phyloP scores from a whole-genome alignment of 1,284 basidiomycete genomes.

The Heterobasidion parviporum region DNA sequence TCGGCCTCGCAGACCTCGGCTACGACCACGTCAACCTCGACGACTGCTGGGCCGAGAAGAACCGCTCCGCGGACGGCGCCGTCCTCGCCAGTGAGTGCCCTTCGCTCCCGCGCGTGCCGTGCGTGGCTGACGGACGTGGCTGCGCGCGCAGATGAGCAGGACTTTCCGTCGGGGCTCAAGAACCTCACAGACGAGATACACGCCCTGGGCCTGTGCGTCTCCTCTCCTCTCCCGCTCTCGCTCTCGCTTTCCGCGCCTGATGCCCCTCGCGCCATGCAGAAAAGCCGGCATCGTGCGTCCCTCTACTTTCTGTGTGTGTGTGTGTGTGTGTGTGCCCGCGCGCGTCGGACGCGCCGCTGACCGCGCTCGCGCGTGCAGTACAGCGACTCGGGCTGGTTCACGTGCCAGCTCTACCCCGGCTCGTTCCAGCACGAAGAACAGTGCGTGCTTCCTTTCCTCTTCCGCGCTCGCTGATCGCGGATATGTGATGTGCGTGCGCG shows the following conservation, averaged over 20 bases:
- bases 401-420: conserved; percentile 40
- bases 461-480: background rate
- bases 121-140: conserved; percentile 11
- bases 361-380: conserved; percentile 23
- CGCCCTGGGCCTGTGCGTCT: conserved; percentile 39
- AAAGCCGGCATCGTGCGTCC: conserved; percentile 5
- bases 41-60: conserved; percentile 49
- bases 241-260: background rate
- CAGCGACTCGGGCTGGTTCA: conserved; percentile 44
- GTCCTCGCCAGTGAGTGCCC: conserved; percentile 33
- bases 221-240: background rate
- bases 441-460: conserved; percentile 12
- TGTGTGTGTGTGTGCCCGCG: no score
- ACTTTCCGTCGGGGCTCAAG: conserved; percentile 45
- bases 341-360: background rate
- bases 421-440: conserved; percentile 38
- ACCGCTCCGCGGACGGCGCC: conserved; percentile 34
- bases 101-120: background rate
- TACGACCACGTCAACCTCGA: conserved; percentile 49
- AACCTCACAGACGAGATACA: conserved; percentile 42
- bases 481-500: background rate
- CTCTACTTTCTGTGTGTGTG: no score
- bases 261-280: no score
- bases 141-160: conserved; percentile 26
- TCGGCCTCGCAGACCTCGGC: conserved; percentile 40